Base-by-base conservation (phyloP, 257 asterid species). In the Paulownia fortunei region DNA sequence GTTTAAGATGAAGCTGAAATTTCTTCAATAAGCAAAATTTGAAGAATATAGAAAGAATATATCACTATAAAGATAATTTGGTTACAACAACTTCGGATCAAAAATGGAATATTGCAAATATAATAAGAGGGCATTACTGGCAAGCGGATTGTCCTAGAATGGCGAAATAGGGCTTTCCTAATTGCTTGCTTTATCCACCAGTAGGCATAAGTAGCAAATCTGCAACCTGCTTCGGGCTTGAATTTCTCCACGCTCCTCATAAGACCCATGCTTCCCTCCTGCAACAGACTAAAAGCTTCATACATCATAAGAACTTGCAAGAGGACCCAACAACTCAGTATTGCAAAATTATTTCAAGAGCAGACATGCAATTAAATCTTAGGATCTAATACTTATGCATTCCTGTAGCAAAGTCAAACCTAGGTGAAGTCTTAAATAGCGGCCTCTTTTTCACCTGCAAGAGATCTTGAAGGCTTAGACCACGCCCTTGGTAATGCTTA, bases 181-280 rank as follows among this genome's bases (percentile, higher is more conserved):
- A 94, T 74, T 32, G 88, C 71, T 80, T 92, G 97, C 86, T 97
- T 87, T 85, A 92, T 91, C 99, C 99, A 94, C 97, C 97, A 94
- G 82, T 91, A 94, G 8, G 99, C 97, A 79, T 94, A 94, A 72
- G 94, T 88, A 78, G 90, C 97, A 84, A 94, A 94, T 71, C 98
- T 86, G 84, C 97, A 91, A 82, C 99, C 98, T 9, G 72, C 87
- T 69, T 83, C 91, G 69, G 98, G 94, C 82, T 94, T 91, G 86
- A 94, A 94, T 81, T 94, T 94, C 85, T 91, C 97, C 13, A 94
- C 94, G 81, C 98, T 94, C 85, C 69, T 91, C 97, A 94, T 94
- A 7, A 94, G 95, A 80, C 98, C 99, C 92, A 84, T 76, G 84
- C 98, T 94, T 79, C 99, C 99, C 76, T 78, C 96, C 99, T 94